phyloP scores from a whole-genome alignment of 2,329 filamentous ascomycete species.

The Xylariaceae sp. region DNA sequence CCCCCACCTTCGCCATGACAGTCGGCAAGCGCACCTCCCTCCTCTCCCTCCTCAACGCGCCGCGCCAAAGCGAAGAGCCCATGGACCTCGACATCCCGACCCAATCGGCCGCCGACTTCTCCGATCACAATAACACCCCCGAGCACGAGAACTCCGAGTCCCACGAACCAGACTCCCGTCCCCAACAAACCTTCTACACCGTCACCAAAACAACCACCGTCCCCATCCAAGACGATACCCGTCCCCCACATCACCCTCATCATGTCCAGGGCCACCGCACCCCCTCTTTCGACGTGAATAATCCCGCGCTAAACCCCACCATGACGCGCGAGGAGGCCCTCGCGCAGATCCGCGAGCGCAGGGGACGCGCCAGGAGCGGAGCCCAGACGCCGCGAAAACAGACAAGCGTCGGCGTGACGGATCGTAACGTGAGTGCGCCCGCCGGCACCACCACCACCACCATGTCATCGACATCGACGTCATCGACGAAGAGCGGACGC shows the following conservation, averaged over 20 bases:
- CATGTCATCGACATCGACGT: not conserved
- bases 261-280: slow-evolving; percentile 14
- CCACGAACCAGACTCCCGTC: slow-evolving; percentile 25
- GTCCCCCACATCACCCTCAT: slow-evolving; percentile 11
- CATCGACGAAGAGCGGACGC: not conserved
- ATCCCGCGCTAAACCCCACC: slow-evolving; percentile 57
- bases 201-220: slow-evolving; percentile 49
- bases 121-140: not conserved
- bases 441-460: slow-evolving; percentile 21
- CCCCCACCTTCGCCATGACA: slow-evolving; percentile 53
- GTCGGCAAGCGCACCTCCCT: slow-evolving; percentile 53
- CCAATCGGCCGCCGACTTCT: slow-evolving; percentile 31
- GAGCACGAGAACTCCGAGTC: slow-evolving; percentile 8
- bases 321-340: slow-evolving; percentile 71
- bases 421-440: slow-evolving; percentile 46
- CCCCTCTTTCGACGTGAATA: slow-evolving; percentile 48
- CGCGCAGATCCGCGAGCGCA: slow-evolving; percentile 66
- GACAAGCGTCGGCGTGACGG: slow-evolving; percentile 46
- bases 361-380: slow-evolving; percentile 64
- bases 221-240: slow-evolving; percentile 39
- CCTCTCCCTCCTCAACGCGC: slow-evolving; percentile 56
- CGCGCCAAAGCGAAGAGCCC: slow-evolving; percentile 38
- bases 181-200: slow-evolving; percentile 45
- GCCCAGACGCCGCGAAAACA: slow-evolving; percentile 56
- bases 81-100: slow-evolving; percentile 39